Evolutionary conservation across 805 yeast genomes (phyloP), one percentile per base, ranked within the genome.

Genomic region (Kazachstania africana): DNA sequence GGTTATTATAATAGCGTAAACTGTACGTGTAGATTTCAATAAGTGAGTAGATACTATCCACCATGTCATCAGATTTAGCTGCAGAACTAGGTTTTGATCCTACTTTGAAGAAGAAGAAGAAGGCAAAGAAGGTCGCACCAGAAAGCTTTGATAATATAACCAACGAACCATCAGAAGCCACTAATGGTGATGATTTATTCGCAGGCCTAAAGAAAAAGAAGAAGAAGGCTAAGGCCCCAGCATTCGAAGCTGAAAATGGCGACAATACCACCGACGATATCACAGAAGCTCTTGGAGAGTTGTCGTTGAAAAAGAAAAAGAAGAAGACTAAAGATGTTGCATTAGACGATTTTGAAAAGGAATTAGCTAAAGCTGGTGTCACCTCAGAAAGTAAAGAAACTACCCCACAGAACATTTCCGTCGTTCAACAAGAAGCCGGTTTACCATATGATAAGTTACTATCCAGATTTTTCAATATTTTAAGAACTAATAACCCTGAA

Each of bases 401-500:
- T 15, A 50, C 61, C 13, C 56, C 56, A 34, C 42, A 45, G 26
- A 38, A 45, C 29, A 56, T 48, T 27, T 47, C 55, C 27, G 46
- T 53, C 8, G 49, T 54, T 16, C 69, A 55, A 40, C 53, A 62
- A 31, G 62, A 65, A 46, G 67, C 66, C 27, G 88, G 78, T 31
- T 65, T 79, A 42, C 72, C 87, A 37, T 91, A 91, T 61, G 75
- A 74, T 37, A 70, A 69, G 29, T 71, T 91, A 42, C 70, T 91
- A 50, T 70, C 78, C 33, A 73, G 98, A 57, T 91, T 91, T 57
- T 91, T 87, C 66, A 61, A 64, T 33, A 78, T 88, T 38, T 70
- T 91, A 53, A 84, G 82, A 50, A 78, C 83, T 41, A 88, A 88
- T 63, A 91, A 91, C 65, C 99, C 99, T 39, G 98, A 91, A 60